These are phyloP conservation scores for Termitomyces sp. DNA, from an alignment of 768 basidiomycete species.

Conservation along the genomic window DNA sequence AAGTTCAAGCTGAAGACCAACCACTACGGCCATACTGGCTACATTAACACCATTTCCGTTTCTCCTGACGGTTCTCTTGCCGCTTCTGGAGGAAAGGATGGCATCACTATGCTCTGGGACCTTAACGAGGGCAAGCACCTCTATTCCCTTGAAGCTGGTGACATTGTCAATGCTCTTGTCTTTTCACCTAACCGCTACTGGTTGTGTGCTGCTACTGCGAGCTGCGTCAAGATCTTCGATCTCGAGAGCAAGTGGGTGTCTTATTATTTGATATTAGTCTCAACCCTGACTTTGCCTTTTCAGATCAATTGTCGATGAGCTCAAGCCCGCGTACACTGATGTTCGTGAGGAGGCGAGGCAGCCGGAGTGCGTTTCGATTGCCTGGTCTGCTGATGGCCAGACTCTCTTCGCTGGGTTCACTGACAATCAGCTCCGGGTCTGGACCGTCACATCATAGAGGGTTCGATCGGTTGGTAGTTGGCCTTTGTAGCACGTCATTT, in stretches of 20 bases:
- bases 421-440: conserved; percentile 90
- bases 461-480: conserved; percentile 15
- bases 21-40: conserved; percentile 99
- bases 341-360: conserved; percentile 65
- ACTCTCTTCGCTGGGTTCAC: conserved; percentile 97
- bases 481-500: conserved; percentile 13
- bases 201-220: conserved; percentile 97
- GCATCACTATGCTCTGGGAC: conserved; percentile 99
- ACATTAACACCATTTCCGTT: conserved; percentile 98
- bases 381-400: conserved; percentile 98
- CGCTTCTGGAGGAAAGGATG: conserved; percentile 98
- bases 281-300: conserved; percentile 1
- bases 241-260: conserved; percentile 92
- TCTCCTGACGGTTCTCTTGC: conserved; percentile 99
- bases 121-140: conserved; percentile 99
- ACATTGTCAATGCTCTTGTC: conserved; percentile 97
- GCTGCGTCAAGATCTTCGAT: conserved; percentile 99
- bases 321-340: conserved; percentile 91
- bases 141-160: conserved; percentile 98
- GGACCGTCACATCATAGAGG: conserved; percentile 72
- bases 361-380: conserved; percentile 93
- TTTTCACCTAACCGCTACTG: conserved; percentile 99
- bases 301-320: conserved; percentile 97
- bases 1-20: conserved; percentile 99
- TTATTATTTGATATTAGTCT: background rate